Evolutionary conservation across 257 asterid species (phyloP).

Genomic region (Nicotiana knightiana): DNA sequence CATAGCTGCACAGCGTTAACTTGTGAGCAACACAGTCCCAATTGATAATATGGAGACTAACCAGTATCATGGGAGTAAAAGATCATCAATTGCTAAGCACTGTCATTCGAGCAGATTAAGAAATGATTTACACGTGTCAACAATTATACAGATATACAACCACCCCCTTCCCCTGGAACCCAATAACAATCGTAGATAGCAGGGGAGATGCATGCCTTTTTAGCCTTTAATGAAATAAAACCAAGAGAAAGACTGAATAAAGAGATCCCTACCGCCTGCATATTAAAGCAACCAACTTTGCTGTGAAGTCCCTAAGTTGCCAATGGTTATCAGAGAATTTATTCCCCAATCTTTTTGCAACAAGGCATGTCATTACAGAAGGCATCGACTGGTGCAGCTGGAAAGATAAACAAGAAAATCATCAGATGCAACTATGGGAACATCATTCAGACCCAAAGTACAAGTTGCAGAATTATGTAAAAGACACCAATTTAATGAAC

Average conservation of each 20-base stretch:
- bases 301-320: slow-evolving; percentile 86
- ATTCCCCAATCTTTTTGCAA: slow-evolving; percentile 82
- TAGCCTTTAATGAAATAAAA: neutral
- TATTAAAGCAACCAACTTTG: slow-evolving; percentile 73
- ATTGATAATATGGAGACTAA: neutral
- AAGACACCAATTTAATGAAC: neutral
- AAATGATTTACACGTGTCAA: neutral
- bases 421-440: neutral
- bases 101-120: neutral
- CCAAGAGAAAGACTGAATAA: slow-evolving; percentile 12
- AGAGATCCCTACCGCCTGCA: slow-evolving; percentile 71
- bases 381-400: slow-evolving; percentile 99
- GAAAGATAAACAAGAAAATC: slow-evolving; percentile 9
- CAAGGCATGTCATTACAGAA: slow-evolving; percentile 94
- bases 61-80: neutral
- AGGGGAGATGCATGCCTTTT: neutral
- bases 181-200: neutral
- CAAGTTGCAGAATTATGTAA: neutral
- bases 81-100: neutral
- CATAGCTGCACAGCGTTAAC: slow-evolving; percentile 48
- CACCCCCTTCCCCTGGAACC: neutral
- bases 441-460: neutral
- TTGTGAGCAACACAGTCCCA: neutral
- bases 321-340: slow-evolving; percentile 81
- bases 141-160: neutral